These are phyloP conservation scores for Ogataea ramenticola DNA, from an alignment of 805 yeast genomes.

Conservation along the genomic window DNA sequence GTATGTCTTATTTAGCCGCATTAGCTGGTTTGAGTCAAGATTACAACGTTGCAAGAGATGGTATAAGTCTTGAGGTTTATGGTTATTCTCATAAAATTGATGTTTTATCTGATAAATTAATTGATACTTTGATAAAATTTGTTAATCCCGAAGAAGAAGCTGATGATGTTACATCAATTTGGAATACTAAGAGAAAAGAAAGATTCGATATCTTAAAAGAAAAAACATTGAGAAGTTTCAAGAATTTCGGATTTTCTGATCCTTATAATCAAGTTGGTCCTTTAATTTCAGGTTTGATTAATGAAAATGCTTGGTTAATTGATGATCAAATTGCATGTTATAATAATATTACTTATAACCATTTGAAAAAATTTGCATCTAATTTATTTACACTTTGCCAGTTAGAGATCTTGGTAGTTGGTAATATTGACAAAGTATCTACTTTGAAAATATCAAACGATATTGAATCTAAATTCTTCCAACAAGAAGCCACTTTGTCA, in stretches of 20 bases:
- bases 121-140: conserved; percentile 46
- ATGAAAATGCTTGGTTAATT: conserved; percentile 62
- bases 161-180: conserved; percentile 14
- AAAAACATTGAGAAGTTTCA: conserved; percentile 51
- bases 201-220: conserved; percentile 66
- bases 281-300: conserved; percentile 54
- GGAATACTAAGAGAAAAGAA: conserved; percentile 33
- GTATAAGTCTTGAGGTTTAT: conserved; percentile 55
- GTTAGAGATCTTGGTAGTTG: conserved; percentile 68
- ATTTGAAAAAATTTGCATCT: conserved; percentile 33
- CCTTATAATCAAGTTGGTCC: conserved; percentile 77
- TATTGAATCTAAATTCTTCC: conserved; percentile 29
- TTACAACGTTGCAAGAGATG: conserved; percentile 58
- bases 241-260: conserved; percentile 61
- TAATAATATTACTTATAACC: conserved; percentile 41
- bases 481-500: conserved; percentile 9
- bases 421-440: conserved; percentile 54
- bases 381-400: conserved; percentile 52
- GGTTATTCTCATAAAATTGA: conserved; percentile 84
- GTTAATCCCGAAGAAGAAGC: conserved; percentile 6
- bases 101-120: conserved; percentile 51
- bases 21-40: conserved; percentile 67
- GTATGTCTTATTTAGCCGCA: conserved; percentile 75
- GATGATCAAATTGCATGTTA: conserved; percentile 50
- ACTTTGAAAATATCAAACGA: conserved; percentile 43